phyloP scores from a whole-genome alignment of 202 grass and related monocot species.

The Cymbopogon flexuosus region DNA sequence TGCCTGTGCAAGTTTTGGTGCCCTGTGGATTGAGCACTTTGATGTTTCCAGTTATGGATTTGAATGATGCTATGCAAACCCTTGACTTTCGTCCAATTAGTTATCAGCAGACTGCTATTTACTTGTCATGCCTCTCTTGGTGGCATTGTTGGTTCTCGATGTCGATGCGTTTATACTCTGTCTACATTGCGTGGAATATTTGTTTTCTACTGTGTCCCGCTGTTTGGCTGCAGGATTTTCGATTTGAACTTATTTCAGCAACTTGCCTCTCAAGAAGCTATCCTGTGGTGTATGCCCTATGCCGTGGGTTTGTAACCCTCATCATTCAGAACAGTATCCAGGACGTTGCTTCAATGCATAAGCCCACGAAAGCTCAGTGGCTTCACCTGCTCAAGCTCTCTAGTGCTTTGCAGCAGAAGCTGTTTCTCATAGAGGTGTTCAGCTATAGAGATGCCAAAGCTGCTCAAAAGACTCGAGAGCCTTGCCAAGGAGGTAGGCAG shows the following conservation, averaged over 20 bases:
- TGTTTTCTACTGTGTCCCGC: no score
- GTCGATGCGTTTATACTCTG: no score
- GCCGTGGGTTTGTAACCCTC: neutral
- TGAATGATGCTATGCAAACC: conserved; percentile 16
- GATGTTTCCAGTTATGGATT: conserved; percentile 20
- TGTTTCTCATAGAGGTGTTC: no score
- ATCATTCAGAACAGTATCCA: no score
- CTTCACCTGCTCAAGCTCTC: no score
- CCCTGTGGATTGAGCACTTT: neutral
- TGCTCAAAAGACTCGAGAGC: no score
- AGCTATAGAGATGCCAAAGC: no score
- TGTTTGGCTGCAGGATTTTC: neutral
- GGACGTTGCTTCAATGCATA: no score
- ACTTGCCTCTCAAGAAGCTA: neutral
- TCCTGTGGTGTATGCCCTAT: neutral
- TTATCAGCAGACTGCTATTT: neutral
- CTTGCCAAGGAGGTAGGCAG: neutral
- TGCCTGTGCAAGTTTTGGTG: conserved; percentile 30
- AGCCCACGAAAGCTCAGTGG: no score
- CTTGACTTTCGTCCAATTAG: neutral
- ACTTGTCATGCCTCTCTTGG: neutral
- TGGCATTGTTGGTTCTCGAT: neutral
- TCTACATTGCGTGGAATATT: no score
- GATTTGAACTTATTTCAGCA: neutral
- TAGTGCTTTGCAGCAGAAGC: no score